These are phyloP conservation scores for Tylopilus subfusipes DNA, from an alignment of 768 basidiomycete genomes.

Conservation along the genomic window DNA sequence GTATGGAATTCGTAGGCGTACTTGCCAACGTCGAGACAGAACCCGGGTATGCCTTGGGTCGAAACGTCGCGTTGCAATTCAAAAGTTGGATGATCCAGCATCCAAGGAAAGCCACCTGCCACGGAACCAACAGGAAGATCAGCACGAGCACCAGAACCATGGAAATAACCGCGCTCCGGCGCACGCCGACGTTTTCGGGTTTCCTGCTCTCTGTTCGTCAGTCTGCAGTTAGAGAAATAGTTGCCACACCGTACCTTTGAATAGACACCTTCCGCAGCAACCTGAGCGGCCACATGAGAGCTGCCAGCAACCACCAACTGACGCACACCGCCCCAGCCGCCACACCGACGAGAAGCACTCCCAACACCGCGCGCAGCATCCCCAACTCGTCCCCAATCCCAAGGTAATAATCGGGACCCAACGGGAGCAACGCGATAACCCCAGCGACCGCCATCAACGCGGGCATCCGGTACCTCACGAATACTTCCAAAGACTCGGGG, in stretches of 20 bases:
- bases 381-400: slow-evolving; percentile 57
- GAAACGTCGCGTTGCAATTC: slow-evolving; percentile 46
- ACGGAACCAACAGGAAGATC: slow-evolving; percentile 79
- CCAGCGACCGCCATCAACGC: slow-evolving; percentile 43
- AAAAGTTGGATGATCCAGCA: slow-evolving; percentile 77
- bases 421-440: slow-evolving; percentile 50
- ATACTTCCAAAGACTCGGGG: slow-evolving; percentile 45
- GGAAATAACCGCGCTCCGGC: slow-evolving; percentile 51
- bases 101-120: slow-evolving; percentile 88
- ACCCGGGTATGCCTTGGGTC: slow-evolving; percentile 17
- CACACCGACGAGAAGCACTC: slow-evolving; percentile 53
- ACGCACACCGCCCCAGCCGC: slow-evolving; percentile 62
- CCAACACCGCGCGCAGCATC: slow-evolving; percentile 38
- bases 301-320: slow-evolving; percentile 52
- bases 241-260: slow-evolving; percentile 11
- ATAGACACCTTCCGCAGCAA: slow-evolving; percentile 9
- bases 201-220: slow-evolving; percentile 9
- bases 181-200: slow-evolving; percentile 37
- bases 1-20: slow-evolving; percentile 27
- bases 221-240: background rate
- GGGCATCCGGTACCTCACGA: slow-evolving; percentile 38
- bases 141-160: slow-evolving; percentile 57
- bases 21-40: slow-evolving; percentile 25
- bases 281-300: slow-evolving; percentile 46
- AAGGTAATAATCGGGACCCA: slow-evolving; percentile 52